These are phyloP conservation scores for Atalantia buxifolia DNA, from an alignment of 345 rosid species.

Conservation along the genomic window DNA sequence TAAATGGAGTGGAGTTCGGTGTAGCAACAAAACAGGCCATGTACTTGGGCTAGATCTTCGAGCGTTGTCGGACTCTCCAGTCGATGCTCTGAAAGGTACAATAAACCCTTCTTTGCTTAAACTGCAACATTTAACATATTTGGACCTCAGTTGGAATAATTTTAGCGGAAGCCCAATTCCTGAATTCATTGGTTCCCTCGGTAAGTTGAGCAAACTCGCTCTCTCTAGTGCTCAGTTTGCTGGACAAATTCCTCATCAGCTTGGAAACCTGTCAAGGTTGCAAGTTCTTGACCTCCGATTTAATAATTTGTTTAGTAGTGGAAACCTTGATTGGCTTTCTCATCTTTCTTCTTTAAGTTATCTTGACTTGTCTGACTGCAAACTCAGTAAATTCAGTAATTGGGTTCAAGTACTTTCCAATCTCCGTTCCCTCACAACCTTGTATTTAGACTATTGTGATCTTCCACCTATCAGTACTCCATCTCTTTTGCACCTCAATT, in stretches of 20 bases:
- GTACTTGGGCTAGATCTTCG: background rate
- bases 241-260: background rate
- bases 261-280: background rate
- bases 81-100: background rate
- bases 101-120: background rate
- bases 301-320: background rate
- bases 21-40: background rate
- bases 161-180: background rate
- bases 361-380: background rate
- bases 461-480: background rate
- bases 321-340: conserved; percentile 2
- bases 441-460: background rate
- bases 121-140: background rate
- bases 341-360: background rate
- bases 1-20: background rate
- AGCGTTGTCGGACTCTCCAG: background rate
- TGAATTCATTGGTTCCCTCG: background rate
- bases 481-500: background rate
- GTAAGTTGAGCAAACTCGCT: background rate
- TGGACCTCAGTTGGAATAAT: background rate
- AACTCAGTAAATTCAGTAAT: background rate
- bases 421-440: background rate
- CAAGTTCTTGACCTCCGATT: background rate
- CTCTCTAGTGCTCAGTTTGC: background rate
- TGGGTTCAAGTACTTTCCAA: conserved; percentile 15